Base-by-base conservation (phyloP, 2,329 filamentous ascomycete species). In the Hymenoscyphus fructigenus region DNA sequence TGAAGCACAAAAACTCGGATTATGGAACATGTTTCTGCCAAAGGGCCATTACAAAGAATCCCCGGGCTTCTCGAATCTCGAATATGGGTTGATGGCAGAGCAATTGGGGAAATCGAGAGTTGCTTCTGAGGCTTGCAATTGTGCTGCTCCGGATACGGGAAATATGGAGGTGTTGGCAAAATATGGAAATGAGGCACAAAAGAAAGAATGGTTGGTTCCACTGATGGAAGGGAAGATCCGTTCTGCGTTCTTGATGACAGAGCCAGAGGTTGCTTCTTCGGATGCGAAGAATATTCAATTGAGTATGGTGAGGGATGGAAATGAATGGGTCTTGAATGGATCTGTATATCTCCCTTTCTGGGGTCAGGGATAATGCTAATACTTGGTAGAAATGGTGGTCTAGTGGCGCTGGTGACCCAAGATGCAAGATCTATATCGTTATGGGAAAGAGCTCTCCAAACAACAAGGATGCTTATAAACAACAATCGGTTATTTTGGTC, bases 1-100 rank as follows among this genome's bases (percentile, higher is more conserved):
- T 69, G 91, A 93, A 78, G 95, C 94, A 56, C 86, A 84, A 75
- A 84, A 90, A 72, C 85, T 97, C 29, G 95, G 94, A 1, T 83
- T 99, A 57, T 99, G 95, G 95, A 99, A 99, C 80, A 91, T 99
- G 89, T 99, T 99, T 83, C 80, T 99, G 71, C 92, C 95, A 69
- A 94, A 91, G 82, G 93, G 89, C 73, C 93, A 97, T 80, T 98
- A 97, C 84, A 92, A 90, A 78, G 92, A 97, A 81, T 96, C 93
- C 1, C 93, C 94, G 28, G 95, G 95, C 38, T 97, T 92, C 81
- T 92, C 88, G 66, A 99, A 98, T 79, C 83, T 99, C 68, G 95
- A 99, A 80, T 99, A 99, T 76, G 95, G 93, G 14, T 82, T 99
- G 73, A 99, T 98, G 93, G 95, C 95, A 20, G 95, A 99, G 81